Evolutionary conservation across 2,329 filamentous ascomycete genomes (phyloP), one percentile per base, ranked within the genome.

Genomic region (Leptosphaerulina australis): DNA sequence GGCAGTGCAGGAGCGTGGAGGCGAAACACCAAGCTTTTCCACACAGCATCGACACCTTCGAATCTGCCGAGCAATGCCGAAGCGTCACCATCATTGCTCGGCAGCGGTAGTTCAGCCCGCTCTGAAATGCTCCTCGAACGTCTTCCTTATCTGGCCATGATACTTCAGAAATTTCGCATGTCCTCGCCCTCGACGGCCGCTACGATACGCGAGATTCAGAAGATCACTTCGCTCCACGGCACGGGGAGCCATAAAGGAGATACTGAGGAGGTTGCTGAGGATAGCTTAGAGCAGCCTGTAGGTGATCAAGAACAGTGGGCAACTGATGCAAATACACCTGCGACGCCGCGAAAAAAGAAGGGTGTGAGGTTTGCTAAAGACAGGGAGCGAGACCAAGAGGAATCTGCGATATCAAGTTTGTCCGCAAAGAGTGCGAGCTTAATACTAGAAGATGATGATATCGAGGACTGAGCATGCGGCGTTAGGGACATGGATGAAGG

Each of bases 101-200:
- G 87, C 1, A 86, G 87, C 33, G 85, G 79, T 55, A 66, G 67
- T 17, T 83, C 86, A 3, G 85, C 87, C 3, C 85, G 86, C 26
- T 81, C 81, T 31, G 90, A 93, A 70, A 81, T 94, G 77, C 74
- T 97, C 0, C 82, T 97, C 18, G 90, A 97, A 58, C 85, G 91
- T 7, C 80, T 99, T 0, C 94, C 94, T 0, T 97, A 96, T 71
- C 85, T 94, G 79, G 80, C 86, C 1, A 81, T 83, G 40, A 89
- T 97, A 29, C 53, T 76, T 3, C 65, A 63, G 15, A 63, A 64
- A 18, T 50, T 59, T 53, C 64, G 72, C 60, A 65, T 47, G 64
- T 65, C 47, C 52, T 53, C 59, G 5, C 59, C 57, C 5, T 52
- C 58, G 9, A 55, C 48, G 5, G 38, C 60, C 30, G 41, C 71